Conservation (phyloP, 164 flowering plant species). For the Litsea cubeba region DNA sequence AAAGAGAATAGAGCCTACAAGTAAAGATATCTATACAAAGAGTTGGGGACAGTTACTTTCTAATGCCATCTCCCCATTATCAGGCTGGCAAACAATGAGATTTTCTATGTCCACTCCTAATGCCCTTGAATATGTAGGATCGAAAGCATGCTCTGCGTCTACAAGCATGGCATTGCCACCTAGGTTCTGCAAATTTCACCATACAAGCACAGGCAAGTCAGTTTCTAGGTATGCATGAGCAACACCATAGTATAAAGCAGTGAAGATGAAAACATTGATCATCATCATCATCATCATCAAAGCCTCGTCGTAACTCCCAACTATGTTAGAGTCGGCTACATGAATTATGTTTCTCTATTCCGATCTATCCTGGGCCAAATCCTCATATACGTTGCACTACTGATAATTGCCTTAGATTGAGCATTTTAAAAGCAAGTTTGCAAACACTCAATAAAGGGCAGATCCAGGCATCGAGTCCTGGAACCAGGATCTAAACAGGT, state of each 20-base stretch:
- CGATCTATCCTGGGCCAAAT: not conserved
- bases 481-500: not conserved
- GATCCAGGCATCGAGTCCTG: not conserved
- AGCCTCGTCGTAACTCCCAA: not conserved
- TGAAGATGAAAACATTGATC: not conserved
- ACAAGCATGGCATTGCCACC: slow-evolving; percentile 99
- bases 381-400: too few relatives aligned
- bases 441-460: not conserved
- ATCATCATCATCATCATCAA: not conserved
- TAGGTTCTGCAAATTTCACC: slow-evolving; percentile 48
- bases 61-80: slow-evolving; percentile 96
- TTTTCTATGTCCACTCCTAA: slow-evolving; percentile 95
- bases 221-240: not conserved
- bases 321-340: not conserved
- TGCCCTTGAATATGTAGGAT: slow-evolving; percentile 92
- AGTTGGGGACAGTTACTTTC: slow-evolving; percentile 58
- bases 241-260: not conserved
- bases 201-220: slow-evolving; percentile 14
- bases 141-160: slow-evolving; percentile 99
- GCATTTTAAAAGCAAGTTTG: not conserved
- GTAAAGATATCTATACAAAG: not conserved
- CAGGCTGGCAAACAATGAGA: slow-evolving; percentile 96
- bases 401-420: not conserved
- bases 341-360: not conserved
- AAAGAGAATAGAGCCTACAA: not conserved